Percentiles rank a stretch among this genome's conserved stretches.
These are phyloP conservation scores for Fusarium tricinctum DNA, from an alignment of 2,329 filamentous ascomycete genomes.

Conservation along the genomic window DNA sequence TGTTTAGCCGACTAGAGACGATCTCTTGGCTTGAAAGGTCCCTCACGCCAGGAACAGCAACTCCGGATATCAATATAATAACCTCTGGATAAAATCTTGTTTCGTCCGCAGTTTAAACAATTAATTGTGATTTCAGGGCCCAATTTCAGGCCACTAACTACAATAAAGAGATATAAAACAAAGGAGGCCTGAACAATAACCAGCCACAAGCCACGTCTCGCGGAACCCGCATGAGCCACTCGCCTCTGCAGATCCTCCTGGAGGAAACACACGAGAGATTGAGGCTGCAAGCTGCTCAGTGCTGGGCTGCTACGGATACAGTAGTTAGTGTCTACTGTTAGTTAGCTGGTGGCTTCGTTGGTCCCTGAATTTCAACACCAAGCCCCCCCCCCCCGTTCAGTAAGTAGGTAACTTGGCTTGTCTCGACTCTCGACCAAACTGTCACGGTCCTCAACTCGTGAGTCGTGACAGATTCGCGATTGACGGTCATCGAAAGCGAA, in stretches of 20 bases:
- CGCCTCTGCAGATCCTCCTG: conserved; percentile 29
- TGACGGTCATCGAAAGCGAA: conserved; percentile 6
- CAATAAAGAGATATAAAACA: conserved; percentile 34
- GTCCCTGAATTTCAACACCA: conserved; percentile 27
- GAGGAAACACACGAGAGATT: conserved; percentile 30
- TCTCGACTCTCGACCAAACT: conserved; percentile 11
- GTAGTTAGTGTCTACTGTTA: not conserved
- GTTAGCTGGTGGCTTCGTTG: conserved; percentile 9
- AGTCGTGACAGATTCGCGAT: conserved; percentile 39
- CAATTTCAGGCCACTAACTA: conserved; percentile 28
- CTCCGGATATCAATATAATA: not conserved
- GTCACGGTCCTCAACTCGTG: conserved; percentile 34
- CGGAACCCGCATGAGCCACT: conserved; percentile 39
- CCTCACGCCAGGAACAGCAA: conserved; percentile 41
- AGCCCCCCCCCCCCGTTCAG: conserved; percentile 1
- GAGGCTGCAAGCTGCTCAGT: not conserved
- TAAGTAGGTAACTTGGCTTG: not conserved
- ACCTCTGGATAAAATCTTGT: not conserved
- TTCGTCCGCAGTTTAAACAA: conserved; percentile 6
- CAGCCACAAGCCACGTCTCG: conserved; percentile 45
- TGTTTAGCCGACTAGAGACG: conserved; percentile 18
- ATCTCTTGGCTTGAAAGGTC: conserved; percentile 26
- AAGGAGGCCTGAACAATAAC: conserved; percentile 30
- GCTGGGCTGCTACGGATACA: not conserved
- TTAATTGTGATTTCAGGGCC: conserved; percentile 24